Percentiles rank a stretch among this genome's conserved stretches.
Conservation (phyloP, 2,329 filamentous ascomycete species). For the Cladosporium colombiae region DNA sequence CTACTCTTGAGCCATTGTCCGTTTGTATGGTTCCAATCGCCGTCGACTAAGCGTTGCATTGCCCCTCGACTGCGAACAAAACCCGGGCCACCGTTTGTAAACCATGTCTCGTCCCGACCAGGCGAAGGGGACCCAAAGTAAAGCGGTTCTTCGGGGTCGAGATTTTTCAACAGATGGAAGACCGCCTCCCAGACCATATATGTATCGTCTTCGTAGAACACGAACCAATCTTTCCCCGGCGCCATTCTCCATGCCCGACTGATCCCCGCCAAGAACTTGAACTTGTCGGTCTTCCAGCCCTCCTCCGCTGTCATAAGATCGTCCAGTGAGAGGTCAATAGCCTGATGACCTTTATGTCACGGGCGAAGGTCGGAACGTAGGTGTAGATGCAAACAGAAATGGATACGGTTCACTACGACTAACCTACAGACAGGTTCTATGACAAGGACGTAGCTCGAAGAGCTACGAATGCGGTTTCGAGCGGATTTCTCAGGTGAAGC, state of each 20-base stretch:
- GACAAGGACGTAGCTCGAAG: too few relatives aligned
- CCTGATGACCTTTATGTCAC: too few relatives aligned
- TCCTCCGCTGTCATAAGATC: slow-evolving; percentile 30
- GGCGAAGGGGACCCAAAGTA: slow-evolving; percentile 53
- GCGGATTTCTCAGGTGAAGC: too few relatives aligned
- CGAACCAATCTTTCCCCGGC: slow-evolving; percentile 52
- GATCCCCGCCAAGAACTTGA: slow-evolving; percentile 56
- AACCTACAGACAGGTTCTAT: too few relatives aligned
- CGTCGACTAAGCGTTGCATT: slow-evolving; percentile 43
- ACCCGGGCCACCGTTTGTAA: slow-evolving; percentile 54
- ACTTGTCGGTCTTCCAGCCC: slow-evolving; percentile 47
- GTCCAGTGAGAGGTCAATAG: too few relatives aligned
- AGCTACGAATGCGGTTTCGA: too few relatives aligned
- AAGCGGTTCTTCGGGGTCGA: slow-evolving; percentile 43
- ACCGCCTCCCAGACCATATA: slow-evolving; percentile 45
- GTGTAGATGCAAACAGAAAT: too few relatives aligned
- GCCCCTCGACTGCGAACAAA: slow-evolving; percentile 51
- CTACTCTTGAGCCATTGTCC: slow-evolving; percentile 45
- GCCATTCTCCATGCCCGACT: slow-evolving; percentile 50
- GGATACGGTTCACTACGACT: too few relatives aligned
- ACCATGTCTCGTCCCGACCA: slow-evolving; percentile 41
- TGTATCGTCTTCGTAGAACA: slow-evolving; percentile 57
- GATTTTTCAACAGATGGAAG: slow-evolving; percentile 50
- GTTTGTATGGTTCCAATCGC: slow-evolving; percentile 27
- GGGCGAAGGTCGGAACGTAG: too few relatives aligned